Percentiles rank a stretch among this genome's conserved stretches.
Evolutionary conservation across 352 stramenopile genomes (phyloP).

Genomic region (Phytophthora pseudosyringae): DNA sequence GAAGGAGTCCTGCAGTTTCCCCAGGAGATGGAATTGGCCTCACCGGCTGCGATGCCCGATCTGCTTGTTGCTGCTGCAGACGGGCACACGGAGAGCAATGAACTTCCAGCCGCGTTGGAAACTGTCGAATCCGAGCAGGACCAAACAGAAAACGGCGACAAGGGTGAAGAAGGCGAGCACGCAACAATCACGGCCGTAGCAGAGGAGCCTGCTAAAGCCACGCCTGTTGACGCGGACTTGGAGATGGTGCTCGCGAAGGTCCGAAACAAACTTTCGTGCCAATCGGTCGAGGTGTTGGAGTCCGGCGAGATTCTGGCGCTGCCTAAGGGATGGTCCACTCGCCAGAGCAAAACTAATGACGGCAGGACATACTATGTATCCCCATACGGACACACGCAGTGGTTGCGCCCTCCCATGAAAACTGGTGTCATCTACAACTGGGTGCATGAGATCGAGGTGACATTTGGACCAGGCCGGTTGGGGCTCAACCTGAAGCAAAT

Average conservation of each 20-base stretch:
- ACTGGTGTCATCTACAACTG: conserved; percentile 82
- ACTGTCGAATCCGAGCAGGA: conserved; percentile 25
- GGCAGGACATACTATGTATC: conserved; percentile 90
- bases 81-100: conserved; percentile 3
- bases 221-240: conserved; percentile 66
- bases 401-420: conserved; percentile 79
- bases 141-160: conserved; percentile 19
- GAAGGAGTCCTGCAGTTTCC: conserved; percentile 31
- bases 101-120: conserved; percentile 4
- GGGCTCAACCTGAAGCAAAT: conserved; percentile 89
- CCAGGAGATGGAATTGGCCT: conserved; percentile 37
- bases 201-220: conserved; percentile 34
- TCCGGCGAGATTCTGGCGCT: conserved; percentile 79
- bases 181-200: conserved; percentile 58
- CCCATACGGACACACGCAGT: conserved; percentile 84
- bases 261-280: conserved; percentile 64
- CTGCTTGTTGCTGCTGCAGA: conserved; percentile 22
- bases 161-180: conserved; percentile 35
- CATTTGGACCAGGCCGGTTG: conserved; percentile 76
- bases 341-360: conserved; percentile 82
- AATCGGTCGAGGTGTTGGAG: conserved; percentile 65
- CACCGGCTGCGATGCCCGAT: conserved; percentile 35
- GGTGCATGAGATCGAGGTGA: conserved; percentile 86
- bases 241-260: conserved; percentile 69
- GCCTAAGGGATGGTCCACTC: conserved; percentile 81